Percentiles rank a stretch among this genome's conserved stretches.
Evolutionary conservation across 352 stramenopile genomes (phyloP).

Genomic region (Phytopythium litorale): DNA sequence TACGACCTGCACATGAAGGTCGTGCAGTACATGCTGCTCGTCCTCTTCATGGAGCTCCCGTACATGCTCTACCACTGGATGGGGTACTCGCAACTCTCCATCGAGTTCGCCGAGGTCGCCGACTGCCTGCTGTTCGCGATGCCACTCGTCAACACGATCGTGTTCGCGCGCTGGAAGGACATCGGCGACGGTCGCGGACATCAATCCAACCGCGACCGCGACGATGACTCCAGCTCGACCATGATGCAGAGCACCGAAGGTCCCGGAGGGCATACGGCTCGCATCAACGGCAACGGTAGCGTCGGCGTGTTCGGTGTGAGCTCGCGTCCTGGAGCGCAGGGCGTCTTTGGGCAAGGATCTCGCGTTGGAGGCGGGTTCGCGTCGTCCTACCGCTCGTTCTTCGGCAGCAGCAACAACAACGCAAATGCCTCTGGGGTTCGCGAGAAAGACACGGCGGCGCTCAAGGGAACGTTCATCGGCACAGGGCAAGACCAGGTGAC

Average conservation of each 20-base stretch:
- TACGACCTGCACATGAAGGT: constrained; percentile 32
- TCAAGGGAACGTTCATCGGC: constrained; percentile 39
- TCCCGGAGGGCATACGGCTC: constrained; percentile 11
- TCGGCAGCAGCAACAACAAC: constrained; percentile 27
- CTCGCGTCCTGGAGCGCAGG: constrained; percentile 4
- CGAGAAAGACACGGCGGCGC: constrained; percentile 27
- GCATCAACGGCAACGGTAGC: constrained; percentile 6
- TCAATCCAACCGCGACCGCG: neutral
- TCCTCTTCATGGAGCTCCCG: constrained; percentile 41
- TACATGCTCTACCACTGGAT: constrained; percentile 43
- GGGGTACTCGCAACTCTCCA: constrained; percentile 16
- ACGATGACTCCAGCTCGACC: constrained; percentile 8
- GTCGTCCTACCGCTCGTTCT: constrained; percentile 33
- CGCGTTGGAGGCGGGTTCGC: constrained; percentile 15
- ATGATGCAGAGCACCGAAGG: constrained; percentile 8
- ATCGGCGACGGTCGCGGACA: neutral
- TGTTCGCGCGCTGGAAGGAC: constrained; percentile 24
- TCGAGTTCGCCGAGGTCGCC: constrained; percentile 28
- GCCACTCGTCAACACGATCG: constrained; percentile 48
- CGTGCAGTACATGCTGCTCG: constrained; percentile 43
- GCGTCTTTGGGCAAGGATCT: constrained; percentile 6
- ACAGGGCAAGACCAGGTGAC: constrained; percentile 36
- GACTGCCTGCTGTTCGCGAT: constrained; percentile 41
- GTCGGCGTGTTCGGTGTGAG: neutral
- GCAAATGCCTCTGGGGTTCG: constrained; percentile 1